These are phyloP conservation scores for Myxozyma geophila DNA, from an alignment of 805 yeast species.

Conservation along the genomic window DNA sequence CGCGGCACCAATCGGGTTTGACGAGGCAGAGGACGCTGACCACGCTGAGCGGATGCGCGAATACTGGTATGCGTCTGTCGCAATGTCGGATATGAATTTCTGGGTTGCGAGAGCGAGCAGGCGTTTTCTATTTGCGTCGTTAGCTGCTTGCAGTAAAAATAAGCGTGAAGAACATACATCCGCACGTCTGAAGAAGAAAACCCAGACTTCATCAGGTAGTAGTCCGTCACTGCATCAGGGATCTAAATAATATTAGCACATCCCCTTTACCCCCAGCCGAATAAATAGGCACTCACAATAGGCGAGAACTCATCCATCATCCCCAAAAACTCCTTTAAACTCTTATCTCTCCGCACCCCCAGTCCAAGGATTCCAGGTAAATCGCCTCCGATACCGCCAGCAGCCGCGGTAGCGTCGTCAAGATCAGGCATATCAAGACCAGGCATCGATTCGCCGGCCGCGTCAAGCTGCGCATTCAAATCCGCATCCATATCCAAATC, in stretches of 20 bases:
- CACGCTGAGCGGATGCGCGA: slow-evolving; percentile 88
- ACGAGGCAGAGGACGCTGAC: slow-evolving; percentile 63
- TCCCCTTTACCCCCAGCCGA: no score
- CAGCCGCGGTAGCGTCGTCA: slow-evolving; percentile 15
- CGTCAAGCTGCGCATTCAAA: background rate
- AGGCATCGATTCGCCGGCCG: background rate
- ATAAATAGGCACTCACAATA: slow-evolving; percentile 68
- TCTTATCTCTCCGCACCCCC: slow-evolving; percentile 56
- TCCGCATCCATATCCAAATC: slow-evolving; percentile 14
- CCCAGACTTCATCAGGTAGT: slow-evolving; percentile 76
- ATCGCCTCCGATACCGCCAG: background rate
- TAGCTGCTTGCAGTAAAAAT: slow-evolving; percentile 24
- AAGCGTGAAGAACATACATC: slow-evolving; percentile 45
- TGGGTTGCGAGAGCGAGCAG: slow-evolving; percentile 93
- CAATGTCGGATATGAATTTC: slow-evolving; percentile 89
- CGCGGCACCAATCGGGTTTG: slow-evolving; percentile 71
- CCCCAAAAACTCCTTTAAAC: slow-evolving; percentile 79
- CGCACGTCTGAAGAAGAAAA: slow-evolving; percentile 77
- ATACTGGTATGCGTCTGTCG: slow-evolving; percentile 95
- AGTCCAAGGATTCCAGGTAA: slow-evolving; percentile 17
- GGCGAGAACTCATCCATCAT: slow-evolving; percentile 95
- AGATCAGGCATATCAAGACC: slow-evolving; percentile 9
- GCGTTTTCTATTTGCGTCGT: slow-evolving; percentile 55
- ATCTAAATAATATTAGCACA: slow-evolving; percentile 48
- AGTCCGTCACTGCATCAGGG: slow-evolving; percentile 84